A percentile compares a stretch with the other conserved stretches of the same genome.
Conservation (phyloP, 306 rosid species). For the Neltuma alba region DNA sequence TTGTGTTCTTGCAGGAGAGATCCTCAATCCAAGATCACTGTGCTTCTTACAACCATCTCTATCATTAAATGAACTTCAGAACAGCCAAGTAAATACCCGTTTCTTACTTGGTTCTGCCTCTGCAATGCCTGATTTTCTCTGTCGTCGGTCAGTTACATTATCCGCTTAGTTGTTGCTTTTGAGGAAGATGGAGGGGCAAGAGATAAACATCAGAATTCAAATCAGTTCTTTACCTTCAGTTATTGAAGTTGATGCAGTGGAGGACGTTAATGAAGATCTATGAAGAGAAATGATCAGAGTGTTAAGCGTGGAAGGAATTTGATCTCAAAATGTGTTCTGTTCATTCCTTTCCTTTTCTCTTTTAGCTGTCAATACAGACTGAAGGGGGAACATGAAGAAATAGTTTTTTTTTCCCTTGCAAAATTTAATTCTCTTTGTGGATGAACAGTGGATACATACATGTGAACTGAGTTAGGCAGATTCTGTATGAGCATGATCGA, state of each 20-base stretch:
- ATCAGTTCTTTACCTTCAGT: conserved; percentile 27
- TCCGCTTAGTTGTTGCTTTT: conserved; percentile 55
- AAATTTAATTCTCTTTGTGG: conserved; percentile 43
- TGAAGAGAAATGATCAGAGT: conserved; percentile 34
- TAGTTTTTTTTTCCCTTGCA: conserved; percentile 33
- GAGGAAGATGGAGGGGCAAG: conserved; percentile 54
- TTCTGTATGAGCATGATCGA: conserved; percentile 37
- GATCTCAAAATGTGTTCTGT: conserved; percentile 48
- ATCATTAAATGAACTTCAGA: conserved; percentile 62
- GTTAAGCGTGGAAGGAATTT: conserved; percentile 44
- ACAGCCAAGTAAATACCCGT: conserved; percentile 52
- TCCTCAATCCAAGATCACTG: conserved; percentile 64
- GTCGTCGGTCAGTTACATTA: conserved; percentile 26
- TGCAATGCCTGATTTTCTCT: conserved; percentile 17
- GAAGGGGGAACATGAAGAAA: conserved; percentile 42
- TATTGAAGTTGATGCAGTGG: conserved; percentile 27
- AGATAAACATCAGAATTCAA: conserved; percentile 28
- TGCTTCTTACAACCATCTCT: conserved; percentile 57
- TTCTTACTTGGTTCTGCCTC: conserved; percentile 12
- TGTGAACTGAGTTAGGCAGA: conserved; percentile 42
- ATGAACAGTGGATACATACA: conserved; percentile 43
- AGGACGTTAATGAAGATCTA: conserved; percentile 34
- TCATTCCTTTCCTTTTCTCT: conserved; percentile 28
- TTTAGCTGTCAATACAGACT: conserved; percentile 56
- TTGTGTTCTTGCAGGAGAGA: conserved; percentile 54